Evolutionary conservation across 441 rosid genomes (phyloP), one percentile per base, ranked within the genome.

Genomic region (Melastoma candidum): DNA sequence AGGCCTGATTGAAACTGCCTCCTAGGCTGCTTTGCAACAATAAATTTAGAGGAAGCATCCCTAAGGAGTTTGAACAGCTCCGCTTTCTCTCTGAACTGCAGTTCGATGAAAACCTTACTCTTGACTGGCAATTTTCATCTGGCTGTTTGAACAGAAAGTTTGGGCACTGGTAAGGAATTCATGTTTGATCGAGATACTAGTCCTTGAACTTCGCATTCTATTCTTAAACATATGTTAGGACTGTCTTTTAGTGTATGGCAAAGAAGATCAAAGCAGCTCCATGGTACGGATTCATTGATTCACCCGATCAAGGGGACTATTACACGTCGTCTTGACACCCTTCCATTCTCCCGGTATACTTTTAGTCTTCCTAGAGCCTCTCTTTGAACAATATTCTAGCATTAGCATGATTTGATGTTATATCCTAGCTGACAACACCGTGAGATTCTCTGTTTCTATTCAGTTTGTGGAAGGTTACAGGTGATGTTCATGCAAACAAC

Each of bases 1-100:
- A 32, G 51, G 53, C 60, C 12, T 71, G 47, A 51, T 55, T 8
- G 54, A 41, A 53, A 54, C 51, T 44, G 47, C 48, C 43, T 26
- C 44, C 22, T 51, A 93, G 98, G 85, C 72, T 84, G 75, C 74
- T 93, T 63, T 63, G 68, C 58, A 66, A 74, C 52, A 84, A 88
- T 64, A 79, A 79, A 51, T 60, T 85, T 56, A 44, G 71, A 60
- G 77, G 79, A 48, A 64, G 57, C 61, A 58, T 61, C 66, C 68
- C 70, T 12, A 36, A 61, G 63, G 74, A 73, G 68, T 68, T 74
- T 47, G 52, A 64, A 47, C 68, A 65, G 74, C 77, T 77, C 59
- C 72, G 72, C 56, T 59, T 72, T 49, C 71, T 63, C 24, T 72
- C 75, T 48, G 76, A 75, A 60, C 57, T 75, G 66, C 81, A 76